Percentiles rank a stretch among this genome's conserved stretches.
phyloP scores from a whole-genome alignment of 306 rosid species.

The Prunus mongolica region DNA sequence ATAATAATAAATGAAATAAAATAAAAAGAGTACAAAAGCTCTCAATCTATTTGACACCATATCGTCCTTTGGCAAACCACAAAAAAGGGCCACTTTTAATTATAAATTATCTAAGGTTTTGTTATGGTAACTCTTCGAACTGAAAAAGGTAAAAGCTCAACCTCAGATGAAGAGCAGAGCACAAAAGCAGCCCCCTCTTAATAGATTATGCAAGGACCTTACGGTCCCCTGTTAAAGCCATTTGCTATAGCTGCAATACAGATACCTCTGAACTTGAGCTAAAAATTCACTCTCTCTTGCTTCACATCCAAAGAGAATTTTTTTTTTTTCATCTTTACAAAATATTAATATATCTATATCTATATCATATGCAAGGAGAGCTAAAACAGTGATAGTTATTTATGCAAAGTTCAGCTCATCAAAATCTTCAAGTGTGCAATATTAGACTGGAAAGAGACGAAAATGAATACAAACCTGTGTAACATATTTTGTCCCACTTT shows the following conservation, averaged over 20 bases:
- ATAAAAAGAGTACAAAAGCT: no score
- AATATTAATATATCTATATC: no score
- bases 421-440: conserved; percentile 13
- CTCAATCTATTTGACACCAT: no score
- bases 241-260: neutral
- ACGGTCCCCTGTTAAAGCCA: neutral
- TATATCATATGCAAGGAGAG: neutral
- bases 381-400: neutral
- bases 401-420: conserved; percentile 2
- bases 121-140: neutral
- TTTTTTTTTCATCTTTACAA: no score
- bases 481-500: conserved; percentile 97
- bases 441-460: conserved; percentile 5
- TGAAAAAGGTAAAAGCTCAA: neutral
- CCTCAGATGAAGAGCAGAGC: neutral
- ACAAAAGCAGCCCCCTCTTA: neutral
- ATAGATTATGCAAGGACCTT: neutral
- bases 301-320: no score
- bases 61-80: neutral
- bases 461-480: conserved; percentile 63
- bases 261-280: neutral
- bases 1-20: no score
- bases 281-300: no score
- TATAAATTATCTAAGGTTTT: neutral
- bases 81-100: neutral